Base-by-base conservation (phyloP, 805 yeast species). In the Zygosaccharomyces bailii region DNA sequence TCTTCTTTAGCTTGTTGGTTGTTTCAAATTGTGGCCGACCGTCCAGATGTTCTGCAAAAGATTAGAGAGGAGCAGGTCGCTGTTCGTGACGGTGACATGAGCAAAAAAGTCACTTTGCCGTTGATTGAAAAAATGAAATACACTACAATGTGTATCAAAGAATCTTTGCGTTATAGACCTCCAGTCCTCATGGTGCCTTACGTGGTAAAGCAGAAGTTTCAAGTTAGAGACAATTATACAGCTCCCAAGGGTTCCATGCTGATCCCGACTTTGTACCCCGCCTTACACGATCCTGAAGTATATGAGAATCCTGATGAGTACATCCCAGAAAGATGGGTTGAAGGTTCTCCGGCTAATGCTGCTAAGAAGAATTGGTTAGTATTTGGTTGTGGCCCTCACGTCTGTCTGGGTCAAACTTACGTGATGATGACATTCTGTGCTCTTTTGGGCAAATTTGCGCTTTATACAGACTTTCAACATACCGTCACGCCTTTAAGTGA, bases 181-280 rank as follows among this genome's bases (percentile, higher is more conserved):
- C 99, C 99, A 3, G 99, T 93, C 50, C 61, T 90, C 46, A 93
- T 93, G 99, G 98, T 93, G 49, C 99, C 99, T 42, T 93, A 93
- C 65, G 88, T 87, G 48, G 96, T 78, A 43, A 93, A 93, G 75
- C 75, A 88, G 65, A 70, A 77, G 10, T 93, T 86, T 75, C 95
- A 95, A 33, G 80, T 93, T 42, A 77, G 87, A 31, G 83, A 84
- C 11, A 77, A 74, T 45, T 93, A 93, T 70, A 81, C 91, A 20
- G 96, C 89, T 40, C 99, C 99, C 64, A 90, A 89, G 71, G 98
- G 98, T 36, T 75, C 97, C 20, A 93, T 93, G 99, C 76, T 93
- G 55, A 88, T 93, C 56, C 99, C 99, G 49, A 87, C 97, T 5
- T 69, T 88, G 54, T 95, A 91, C 67, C 98, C 99, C 18, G 86